phyloP scores from a whole-genome alignment of 495 filamentous ascomycete species.

The Aspergillus bertholletiae region DNA sequence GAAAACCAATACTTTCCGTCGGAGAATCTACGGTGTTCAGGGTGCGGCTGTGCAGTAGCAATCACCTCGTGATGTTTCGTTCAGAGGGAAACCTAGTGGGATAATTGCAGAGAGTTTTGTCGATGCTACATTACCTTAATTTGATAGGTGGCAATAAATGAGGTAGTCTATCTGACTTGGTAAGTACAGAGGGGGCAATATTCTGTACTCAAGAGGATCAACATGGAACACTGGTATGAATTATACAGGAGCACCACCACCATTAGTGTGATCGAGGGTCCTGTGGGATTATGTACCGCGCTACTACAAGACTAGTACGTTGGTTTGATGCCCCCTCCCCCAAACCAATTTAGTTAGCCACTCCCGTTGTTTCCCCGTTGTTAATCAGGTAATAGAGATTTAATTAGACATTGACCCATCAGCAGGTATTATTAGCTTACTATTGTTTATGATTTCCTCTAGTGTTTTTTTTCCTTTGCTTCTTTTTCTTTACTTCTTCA shows the following conservation, averaged over 20 bases:
- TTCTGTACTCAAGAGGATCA: conserved; percentile 1
- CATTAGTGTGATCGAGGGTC: neutral
- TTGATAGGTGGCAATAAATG: neutral
- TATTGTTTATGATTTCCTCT: neutral
- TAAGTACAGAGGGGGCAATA: neutral
- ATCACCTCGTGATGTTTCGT: neutral
- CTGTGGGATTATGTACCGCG: too few relatives aligned
- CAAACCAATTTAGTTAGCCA: neutral
- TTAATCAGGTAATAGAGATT: neutral
- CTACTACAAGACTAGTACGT: too few relatives aligned
- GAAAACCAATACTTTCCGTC: neutral
- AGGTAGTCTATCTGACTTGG: neutral
- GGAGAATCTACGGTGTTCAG: neutral
- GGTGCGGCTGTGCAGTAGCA: neutral
- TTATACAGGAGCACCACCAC: conserved; percentile 1
- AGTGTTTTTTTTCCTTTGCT: neutral
- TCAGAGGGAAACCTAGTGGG: neutral
- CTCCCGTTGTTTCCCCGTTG: neutral
- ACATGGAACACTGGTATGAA: conserved; percentile 11
- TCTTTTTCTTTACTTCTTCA: neutral
- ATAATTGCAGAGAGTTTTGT: neutral
- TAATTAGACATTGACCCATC: neutral
- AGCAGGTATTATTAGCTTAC: neutral
- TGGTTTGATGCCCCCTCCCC: neutral
- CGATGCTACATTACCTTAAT: neutral